phyloP scores from a whole-genome alignment of 2,329 filamentous ascomycete species.

The Zopfia rhizophila region DNA sequence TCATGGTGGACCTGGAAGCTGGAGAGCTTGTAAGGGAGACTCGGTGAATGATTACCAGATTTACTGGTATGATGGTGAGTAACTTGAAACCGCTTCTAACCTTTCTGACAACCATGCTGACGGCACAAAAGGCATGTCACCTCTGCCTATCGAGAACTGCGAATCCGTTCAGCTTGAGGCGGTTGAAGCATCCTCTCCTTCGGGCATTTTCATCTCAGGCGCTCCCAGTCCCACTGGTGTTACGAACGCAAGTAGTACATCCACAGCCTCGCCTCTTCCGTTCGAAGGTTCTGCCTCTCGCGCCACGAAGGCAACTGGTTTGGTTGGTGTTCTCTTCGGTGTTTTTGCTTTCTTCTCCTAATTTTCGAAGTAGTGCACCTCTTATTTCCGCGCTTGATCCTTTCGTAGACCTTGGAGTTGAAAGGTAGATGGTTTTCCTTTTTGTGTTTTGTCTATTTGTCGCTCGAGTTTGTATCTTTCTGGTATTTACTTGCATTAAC shows the following conservation, averaged over 20 bases:
- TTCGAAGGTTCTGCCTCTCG: conserved; percentile 2
- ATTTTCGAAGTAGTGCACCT: no score
- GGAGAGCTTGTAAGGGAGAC: conserved; percentile 16
- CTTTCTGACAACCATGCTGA: no score
- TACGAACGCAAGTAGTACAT: not conserved
- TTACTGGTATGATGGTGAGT: conserved; percentile 20
- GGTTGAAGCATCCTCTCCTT: conserved; percentile 1
- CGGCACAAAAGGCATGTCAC: conserved; percentile 13
- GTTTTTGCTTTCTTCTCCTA: no score
- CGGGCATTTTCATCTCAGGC: conserved; percentile 2
- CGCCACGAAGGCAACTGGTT: no score
- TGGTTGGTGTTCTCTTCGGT: no score
- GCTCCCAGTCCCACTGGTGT: not conserved
- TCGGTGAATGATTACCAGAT: conserved; percentile 16
- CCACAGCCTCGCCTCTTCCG: conserved; percentile 1
- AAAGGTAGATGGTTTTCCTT: no score
- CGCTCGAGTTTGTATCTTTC: no score
- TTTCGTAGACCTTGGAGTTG: no score
- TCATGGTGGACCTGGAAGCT: conserved; percentile 10
- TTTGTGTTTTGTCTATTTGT: no score
- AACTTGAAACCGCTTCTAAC: not conserved
- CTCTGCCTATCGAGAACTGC: conserved; percentile 15
- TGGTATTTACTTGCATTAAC: no score
- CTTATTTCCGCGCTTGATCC: no score
- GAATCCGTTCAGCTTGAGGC: conserved; percentile 10